These are phyloP conservation scores for Apiospora pterosperma DNA, from an alignment of 2,329 filamentous ascomycete species.

Conservation along the genomic window DNA sequence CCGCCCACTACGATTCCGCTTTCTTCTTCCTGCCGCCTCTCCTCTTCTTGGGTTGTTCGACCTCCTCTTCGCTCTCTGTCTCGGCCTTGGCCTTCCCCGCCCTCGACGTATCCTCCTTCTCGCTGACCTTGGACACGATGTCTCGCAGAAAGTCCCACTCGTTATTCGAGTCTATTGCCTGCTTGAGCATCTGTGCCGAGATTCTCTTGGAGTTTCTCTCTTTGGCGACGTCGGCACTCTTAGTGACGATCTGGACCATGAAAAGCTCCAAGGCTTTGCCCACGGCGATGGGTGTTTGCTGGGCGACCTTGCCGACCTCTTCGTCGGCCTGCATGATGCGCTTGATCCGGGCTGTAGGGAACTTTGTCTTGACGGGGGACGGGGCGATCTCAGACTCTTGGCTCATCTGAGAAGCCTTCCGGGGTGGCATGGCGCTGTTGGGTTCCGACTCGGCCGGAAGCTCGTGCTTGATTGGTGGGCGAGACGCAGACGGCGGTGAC, in stretches of 20 bases:
- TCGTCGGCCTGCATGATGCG: constrained; percentile 99
- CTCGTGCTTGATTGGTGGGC: constrained; percentile 8
- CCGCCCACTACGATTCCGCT: constrained; percentile 14
- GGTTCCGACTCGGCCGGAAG: constrained; percentile 9
- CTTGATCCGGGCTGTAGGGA: constrained; percentile 96
- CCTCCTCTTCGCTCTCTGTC: constrained; percentile 51
- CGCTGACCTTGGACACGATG: constrained; percentile 76
- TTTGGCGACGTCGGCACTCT: constrained; percentile 80
- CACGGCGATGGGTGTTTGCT: constrained; percentile 94
- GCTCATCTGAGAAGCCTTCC: constrained; percentile 33
- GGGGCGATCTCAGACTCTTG: constrained; percentile 45
- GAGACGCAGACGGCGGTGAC: constrained; percentile 20
- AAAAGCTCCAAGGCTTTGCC: constrained; percentile 95
- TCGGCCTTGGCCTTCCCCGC: constrained; percentile 40
- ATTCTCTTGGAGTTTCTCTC: constrained; percentile 85
- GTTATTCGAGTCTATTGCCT: constrained; percentile 81
- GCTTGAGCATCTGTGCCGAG: constrained; percentile 86
- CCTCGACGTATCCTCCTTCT: constrained; percentile 47
- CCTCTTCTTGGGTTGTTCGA: constrained; percentile 42
- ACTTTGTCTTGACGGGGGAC: constrained; percentile 87
- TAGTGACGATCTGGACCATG: constrained; percentile 91
- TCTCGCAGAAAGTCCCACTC: constrained; percentile 93
- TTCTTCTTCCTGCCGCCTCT: constrained; percentile 51
- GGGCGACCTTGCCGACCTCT: constrained; percentile 96
- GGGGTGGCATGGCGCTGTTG: constrained; percentile 34